Evolutionary conservation across 805 yeast species (phyloP).

Genomic region (Jamesozyma hellenica): DNA sequence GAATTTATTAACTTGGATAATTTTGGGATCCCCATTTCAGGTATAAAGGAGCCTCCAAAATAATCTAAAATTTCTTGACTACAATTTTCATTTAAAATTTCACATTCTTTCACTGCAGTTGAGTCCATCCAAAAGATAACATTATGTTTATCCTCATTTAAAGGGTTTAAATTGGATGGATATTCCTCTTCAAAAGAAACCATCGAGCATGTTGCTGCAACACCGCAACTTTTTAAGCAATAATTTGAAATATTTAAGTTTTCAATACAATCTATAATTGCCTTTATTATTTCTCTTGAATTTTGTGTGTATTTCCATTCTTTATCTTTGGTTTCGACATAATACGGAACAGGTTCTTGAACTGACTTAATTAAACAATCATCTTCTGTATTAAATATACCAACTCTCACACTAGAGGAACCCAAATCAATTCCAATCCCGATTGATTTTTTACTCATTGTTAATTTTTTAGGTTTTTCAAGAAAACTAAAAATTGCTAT

Average conservation of each 20-base stretch:
- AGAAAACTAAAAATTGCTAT: no score
- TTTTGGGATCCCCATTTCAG: conserved; percentile 53
- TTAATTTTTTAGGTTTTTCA: no score
- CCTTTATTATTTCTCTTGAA: conserved; percentile 31
- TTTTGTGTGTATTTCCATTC: conserved; percentile 33
- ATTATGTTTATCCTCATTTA: conserved; percentile 28
- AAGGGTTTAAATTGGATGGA: background rate
- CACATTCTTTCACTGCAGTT: conserved; percentile 31
- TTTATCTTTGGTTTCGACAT: conserved; percentile 8
- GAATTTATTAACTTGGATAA: conserved; percentile 32
- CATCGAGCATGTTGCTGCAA: conserved; percentile 53
- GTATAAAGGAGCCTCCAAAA: conserved; percentile 39
- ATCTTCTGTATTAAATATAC: conserved; percentile 14
- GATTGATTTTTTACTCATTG: background rate
- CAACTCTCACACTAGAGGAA: conserved; percentile 39
- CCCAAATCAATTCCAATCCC: conserved; percentile 44
- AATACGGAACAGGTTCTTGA: conserved; percentile 18
- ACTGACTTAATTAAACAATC: conserved; percentile 11
- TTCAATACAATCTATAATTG: conserved; percentile 23
- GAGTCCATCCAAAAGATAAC: conserved; percentile 55
- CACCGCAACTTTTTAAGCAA: conserved; percentile 26
- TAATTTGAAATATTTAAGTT: conserved; percentile 2
- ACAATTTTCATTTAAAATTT: conserved; percentile 23
- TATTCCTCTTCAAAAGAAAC: conserved; percentile 32
- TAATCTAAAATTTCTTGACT: conserved; percentile 11